These are phyloP conservation scores for Xylaria sp. DNA, from an alignment of 2,329 filamentous ascomycete genomes.

Conservation along the genomic window DNA sequence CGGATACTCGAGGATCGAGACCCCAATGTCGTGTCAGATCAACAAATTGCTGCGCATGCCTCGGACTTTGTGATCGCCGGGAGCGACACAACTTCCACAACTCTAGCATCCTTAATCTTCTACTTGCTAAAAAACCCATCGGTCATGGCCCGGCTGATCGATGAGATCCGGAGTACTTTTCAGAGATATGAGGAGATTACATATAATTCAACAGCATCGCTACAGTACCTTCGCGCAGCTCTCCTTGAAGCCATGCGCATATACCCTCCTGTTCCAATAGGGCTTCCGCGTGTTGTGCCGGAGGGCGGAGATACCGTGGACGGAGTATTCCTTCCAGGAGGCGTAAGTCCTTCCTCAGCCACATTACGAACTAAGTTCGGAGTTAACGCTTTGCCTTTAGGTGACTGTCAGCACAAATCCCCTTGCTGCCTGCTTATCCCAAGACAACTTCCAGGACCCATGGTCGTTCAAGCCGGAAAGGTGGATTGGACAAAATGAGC, in stretches of 20 bases:
- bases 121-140: background rate
- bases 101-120: background rate
- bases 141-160: background rate
- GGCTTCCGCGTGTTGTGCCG: slow-evolving; percentile 8
- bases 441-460: slow-evolving; percentile 17
- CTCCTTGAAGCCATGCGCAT: slow-evolving; percentile 7
- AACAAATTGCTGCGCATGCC: background rate
- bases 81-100: slow-evolving; percentile 10
- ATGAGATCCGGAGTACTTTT: slow-evolving; percentile 1
- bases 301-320: slow-evolving; percentile 7
- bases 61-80: slow-evolving; percentile 9
- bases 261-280: background rate
- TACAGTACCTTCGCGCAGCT: background rate
- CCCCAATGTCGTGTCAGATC: background rate
- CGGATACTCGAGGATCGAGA: background rate
- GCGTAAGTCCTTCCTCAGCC: background rate
- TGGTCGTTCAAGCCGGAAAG: slow-evolving; percentile 22
- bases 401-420: background rate
- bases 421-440: background rate
- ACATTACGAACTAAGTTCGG: too few species aligned
- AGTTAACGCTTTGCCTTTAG: background rate
- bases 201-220: background rate
- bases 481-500: slow-evolving; percentile 10
- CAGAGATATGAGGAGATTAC: slow-evolving; percentile 1
- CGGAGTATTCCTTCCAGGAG: background rate